Evolutionary conservation across 345 rosid species (phyloP).

Genomic region (Litchi chinensis): DNA sequence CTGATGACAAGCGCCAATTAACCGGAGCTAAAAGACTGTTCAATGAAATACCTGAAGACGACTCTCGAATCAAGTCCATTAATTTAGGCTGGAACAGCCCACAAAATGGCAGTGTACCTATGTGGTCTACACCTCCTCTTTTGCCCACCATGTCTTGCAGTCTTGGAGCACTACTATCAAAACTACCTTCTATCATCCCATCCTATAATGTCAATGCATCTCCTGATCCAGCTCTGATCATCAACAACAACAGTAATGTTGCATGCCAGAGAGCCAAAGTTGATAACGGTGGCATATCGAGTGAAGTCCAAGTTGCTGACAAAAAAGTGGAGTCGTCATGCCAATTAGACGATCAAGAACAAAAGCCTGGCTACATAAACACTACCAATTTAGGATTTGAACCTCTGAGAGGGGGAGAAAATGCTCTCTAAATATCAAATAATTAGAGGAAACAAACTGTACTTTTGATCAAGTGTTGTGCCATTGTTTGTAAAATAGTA

Average conservation of each 20-base stretch:
- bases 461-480: not conserved
- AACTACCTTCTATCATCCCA: slow-evolving; percentile 46
- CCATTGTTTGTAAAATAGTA: not conserved
- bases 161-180: slow-evolving; percentile 54
- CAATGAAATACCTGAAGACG: slow-evolving; percentile 31
- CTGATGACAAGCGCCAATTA: slow-evolving; percentile 30
- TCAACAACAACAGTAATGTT: slow-evolving; percentile 16
- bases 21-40: slow-evolving; percentile 47
- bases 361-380: slow-evolving; percentile 21
- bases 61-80: slow-evolving; percentile 44
- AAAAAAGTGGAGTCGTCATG: slow-evolving; percentile 27
- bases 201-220: slow-evolving; percentile 34
- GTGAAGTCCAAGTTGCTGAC: slow-evolving; percentile 16
- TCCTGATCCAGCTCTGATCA: slow-evolving; percentile 26
- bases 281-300: not conserved
- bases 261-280: slow-evolving; percentile 18
- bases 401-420: slow-evolving; percentile 23
- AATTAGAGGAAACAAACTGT: slow-evolving; percentile 30
- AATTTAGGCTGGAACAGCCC: slow-evolving; percentile 67
- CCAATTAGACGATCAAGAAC: slow-evolving; percentile 30
- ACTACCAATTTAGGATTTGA: slow-evolving; percentile 26
- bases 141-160: slow-evolving; percentile 50
- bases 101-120: slow-evolving; percentile 40
- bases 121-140: slow-evolving; percentile 52
- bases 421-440: slow-evolving; percentile 23